A percentile compares a stretch with the other conserved stretches of the same genome.
These are phyloP conservation scores for Triglochin maritima DNA, from an alignment of 106 monocot genomes.

Conservation along the genomic window DNA sequence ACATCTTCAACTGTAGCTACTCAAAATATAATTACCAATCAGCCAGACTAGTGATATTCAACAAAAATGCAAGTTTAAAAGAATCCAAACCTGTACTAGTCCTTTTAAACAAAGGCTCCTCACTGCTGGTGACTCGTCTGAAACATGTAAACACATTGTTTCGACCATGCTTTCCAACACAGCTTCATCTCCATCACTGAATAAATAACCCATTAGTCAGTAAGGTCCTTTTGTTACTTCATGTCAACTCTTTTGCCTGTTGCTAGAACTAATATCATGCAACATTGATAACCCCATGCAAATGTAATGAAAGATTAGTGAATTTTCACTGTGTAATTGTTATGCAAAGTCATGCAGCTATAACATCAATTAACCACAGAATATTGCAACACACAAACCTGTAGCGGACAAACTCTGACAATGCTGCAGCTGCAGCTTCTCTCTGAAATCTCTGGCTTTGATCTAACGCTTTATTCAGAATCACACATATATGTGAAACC, in stretches of 20 bases:
- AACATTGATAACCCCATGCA: too few relatives aligned
- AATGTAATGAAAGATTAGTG: too few relatives aligned
- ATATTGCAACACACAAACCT: constrained; percentile 30
- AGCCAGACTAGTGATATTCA: too few relatives aligned
- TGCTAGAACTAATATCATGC: too few relatives aligned
- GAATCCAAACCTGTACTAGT: constrained; percentile 68
- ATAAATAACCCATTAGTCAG: too few relatives aligned
- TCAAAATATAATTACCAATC: too few relatives aligned
- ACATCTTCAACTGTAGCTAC: too few relatives aligned
- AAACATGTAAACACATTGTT: constrained; percentile 86
- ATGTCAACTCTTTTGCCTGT: too few relatives aligned
- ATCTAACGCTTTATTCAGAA: constrained; percentile 65
- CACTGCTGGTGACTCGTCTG: constrained; percentile 87
- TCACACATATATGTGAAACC: constrained; percentile 69
- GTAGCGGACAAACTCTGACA: constrained; percentile 74
- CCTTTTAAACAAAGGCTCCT: constrained; percentile 79
- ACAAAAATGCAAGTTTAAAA: neutral
- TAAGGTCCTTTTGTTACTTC: too few relatives aligned
- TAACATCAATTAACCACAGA: too few relatives aligned
- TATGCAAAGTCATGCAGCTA: too few relatives aligned
- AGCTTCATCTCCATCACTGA: constrained; percentile 51
- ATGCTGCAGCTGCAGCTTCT: constrained; percentile 92
- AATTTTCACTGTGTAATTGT: too few relatives aligned
- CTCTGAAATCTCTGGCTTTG: constrained; percentile 55
- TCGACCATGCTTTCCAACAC: constrained; percentile 83